Percentiles rank a stretch among this genome's conserved stretches.
These are phyloP conservation scores for Verticillium tricorpus DNA, from an alignment of 2,329 filamentous ascomycete species.

Conservation along the genomic window DNA sequence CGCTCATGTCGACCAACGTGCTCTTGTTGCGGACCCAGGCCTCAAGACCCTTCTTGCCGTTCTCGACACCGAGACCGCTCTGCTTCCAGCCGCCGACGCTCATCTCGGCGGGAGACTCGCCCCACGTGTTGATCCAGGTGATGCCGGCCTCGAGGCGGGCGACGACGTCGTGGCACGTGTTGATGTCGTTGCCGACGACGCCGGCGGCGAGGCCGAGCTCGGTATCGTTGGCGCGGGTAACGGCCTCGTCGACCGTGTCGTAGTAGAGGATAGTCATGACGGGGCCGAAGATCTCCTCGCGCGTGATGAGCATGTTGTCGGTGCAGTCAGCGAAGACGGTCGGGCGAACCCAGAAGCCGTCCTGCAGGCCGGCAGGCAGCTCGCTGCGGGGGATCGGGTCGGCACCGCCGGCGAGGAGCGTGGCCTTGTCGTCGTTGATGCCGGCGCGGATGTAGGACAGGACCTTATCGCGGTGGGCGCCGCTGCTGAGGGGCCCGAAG, in stretches of 20 bases:
- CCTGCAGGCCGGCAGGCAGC: constrained; percentile 42
- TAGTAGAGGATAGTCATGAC: constrained; percentile 81
- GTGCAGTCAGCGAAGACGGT: constrained; percentile 85
- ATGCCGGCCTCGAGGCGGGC: constrained; percentile 75
- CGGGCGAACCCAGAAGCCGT: constrained; percentile 80
- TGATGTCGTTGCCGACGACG: constrained; percentile 74
- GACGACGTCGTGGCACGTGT: constrained; percentile 67
- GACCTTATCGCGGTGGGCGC: constrained; percentile 72
- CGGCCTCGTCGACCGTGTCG: constrained; percentile 62
- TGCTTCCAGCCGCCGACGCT: constrained; percentile 88
- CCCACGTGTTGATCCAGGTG: constrained; percentile 92
- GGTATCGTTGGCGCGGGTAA: constrained; percentile 71
- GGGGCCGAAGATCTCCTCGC: constrained; percentile 85
- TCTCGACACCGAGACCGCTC: constrained; percentile 84
- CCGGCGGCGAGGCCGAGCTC: constrained; percentile 77
- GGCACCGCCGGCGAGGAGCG: constrained; percentile 66
- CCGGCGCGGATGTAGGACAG: constrained; percentile 72
- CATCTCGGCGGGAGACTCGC: constrained; percentile 90
- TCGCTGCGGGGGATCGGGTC: constrained; percentile 45
- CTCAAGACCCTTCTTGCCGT: constrained; percentile 72
- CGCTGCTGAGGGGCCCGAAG: constrained; percentile 78
- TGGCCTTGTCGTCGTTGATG: constrained; percentile 67
- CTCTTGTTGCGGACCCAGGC: constrained; percentile 86
- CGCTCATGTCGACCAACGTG: constrained; percentile 78
- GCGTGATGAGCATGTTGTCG: constrained; percentile 73